Conservation (phyloP, 106 monocot genomes). For the Cymbidium sinense region DNA sequence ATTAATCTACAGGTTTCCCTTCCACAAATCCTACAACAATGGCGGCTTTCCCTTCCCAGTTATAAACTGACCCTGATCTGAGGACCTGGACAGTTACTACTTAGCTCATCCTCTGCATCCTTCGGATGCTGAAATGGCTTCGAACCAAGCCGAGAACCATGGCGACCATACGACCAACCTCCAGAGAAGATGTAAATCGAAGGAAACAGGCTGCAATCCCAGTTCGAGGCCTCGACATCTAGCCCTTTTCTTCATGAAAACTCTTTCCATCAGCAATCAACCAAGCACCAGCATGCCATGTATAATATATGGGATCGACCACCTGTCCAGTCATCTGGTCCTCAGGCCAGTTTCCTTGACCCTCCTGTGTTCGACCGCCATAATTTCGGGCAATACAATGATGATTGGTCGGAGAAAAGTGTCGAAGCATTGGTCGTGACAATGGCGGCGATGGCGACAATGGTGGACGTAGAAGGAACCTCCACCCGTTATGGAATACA, state of each 20-base stretch:
- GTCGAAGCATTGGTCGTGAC: slow-evolving; percentile 1
- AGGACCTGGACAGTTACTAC: slow-evolving; percentile 70
- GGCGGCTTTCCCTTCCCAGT: not conserved
- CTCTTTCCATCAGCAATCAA: slow-evolving; percentile 5
- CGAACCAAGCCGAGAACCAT: slow-evolving; percentile 1
- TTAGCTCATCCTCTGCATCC: slow-evolving; percentile 13
- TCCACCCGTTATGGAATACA: slow-evolving; percentile 19
- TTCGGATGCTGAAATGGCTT: not conserved
- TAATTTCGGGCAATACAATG: slow-evolving; percentile 21
- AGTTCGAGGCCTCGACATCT: slow-evolving; percentile 60
- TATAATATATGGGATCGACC: slow-evolving; percentile 58
- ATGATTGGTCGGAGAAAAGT: slow-evolving; percentile 25
- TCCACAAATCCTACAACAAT: slow-evolving; percentile 9
- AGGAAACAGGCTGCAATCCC: slow-evolving; percentile 29
- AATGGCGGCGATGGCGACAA: not conserved
- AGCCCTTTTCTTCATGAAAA: slow-evolving; percentile 26
- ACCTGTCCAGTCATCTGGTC: not conserved
- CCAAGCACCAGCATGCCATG: slow-evolving; percentile 1
- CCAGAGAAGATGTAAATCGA: slow-evolving; percentile 18
- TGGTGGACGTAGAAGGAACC: slow-evolving; percentile 17
- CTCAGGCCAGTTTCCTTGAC: slow-evolving; percentile 50
- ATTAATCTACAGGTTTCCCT: slow-evolving; percentile 22
- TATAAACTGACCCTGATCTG: slow-evolving; percentile 34
- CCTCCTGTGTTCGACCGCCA: slow-evolving; percentile 26
- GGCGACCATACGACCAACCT: not conserved